Evolutionary conservation across 225 moss, liverwort and hornwort genomes (phyloP).

Genomic region (Thuidium tamariscinum): DNA sequence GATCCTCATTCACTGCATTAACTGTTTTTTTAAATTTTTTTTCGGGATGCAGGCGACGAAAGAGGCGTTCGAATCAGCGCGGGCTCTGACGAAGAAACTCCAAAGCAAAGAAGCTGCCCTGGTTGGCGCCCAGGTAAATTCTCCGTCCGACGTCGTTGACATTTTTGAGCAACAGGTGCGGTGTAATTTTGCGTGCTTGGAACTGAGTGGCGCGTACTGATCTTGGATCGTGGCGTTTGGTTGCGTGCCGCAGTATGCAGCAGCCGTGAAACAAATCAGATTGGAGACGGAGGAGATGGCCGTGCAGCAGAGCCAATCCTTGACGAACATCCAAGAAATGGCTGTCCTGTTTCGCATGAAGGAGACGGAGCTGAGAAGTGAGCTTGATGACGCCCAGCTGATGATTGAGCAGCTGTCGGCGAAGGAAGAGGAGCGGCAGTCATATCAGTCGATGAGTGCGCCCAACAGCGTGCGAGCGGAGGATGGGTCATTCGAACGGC

Average conservation of each 20-base stretch:
- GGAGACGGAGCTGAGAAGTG: conserved; percentile 55
- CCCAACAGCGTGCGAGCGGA: conserved; percentile 15
- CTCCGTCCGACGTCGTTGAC: background rate
- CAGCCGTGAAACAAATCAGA: conserved; percentile 49
- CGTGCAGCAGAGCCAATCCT: conserved; percentile 49
- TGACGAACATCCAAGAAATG: conserved; percentile 55
- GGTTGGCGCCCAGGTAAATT: conserved; percentile 43
- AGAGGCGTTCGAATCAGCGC: conserved; percentile 38
- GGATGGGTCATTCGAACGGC: conserved; percentile 39
- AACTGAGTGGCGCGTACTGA: background rate
- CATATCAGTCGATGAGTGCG: background rate
- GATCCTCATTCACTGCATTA: background rate
- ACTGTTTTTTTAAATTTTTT: background rate
- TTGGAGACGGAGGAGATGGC: conserved; percentile 66
- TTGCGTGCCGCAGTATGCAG: conserved; percentile 43
- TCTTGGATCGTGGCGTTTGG: background rate
- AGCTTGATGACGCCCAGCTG: conserved; percentile 56
- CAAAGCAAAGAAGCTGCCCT: conserved; percentile 46
- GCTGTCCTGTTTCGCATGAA: conserved; percentile 55
- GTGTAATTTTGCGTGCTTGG: background rate
- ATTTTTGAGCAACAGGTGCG: background rate
- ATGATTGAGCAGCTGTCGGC: conserved; percentile 42
- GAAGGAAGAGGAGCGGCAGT: conserved; percentile 2
- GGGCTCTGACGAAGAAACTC: conserved; percentile 31
- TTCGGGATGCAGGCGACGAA: conserved; percentile 25